Evolutionary conservation across 352 stramenopile species (phyloP).

Genomic region (Globisporangium canariense): DNA sequence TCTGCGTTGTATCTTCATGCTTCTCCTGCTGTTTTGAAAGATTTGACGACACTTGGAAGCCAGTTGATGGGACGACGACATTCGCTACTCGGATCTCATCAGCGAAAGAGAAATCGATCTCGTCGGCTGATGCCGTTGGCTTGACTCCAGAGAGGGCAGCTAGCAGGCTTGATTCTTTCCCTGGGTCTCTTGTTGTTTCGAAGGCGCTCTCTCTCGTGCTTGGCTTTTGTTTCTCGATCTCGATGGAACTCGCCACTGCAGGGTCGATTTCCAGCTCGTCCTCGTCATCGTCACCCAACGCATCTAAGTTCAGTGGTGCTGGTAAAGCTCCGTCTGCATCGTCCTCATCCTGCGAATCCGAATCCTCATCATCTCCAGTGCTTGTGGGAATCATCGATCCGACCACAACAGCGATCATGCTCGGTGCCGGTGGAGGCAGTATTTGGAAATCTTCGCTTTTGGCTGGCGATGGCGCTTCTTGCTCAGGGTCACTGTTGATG

Average conservation of each 20-base stretch:
- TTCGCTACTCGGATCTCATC: conserved; percentile 35
- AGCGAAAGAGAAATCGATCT: conserved; percentile 20
- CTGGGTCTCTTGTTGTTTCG: not conserved
- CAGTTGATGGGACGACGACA: conserved; percentile 23
- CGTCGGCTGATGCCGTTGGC: conserved; percentile 5
- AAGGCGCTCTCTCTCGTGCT: not conserved
- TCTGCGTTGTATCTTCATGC: conserved; percentile 15
- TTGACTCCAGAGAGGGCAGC: conserved; percentile 2
- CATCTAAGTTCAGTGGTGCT: conserved; percentile 17
- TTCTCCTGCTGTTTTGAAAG: conserved; percentile 21
- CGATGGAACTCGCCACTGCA: conserved; percentile 25
- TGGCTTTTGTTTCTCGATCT: conserved; percentile 8
- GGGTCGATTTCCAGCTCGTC: conserved; percentile 47
- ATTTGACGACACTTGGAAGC: conserved; percentile 17
- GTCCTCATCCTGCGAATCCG: conserved; percentile 30
- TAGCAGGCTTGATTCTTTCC: conserved; percentile 1
- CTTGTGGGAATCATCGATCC: conserved; percentile 16
- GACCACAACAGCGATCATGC: conserved; percentile 1
- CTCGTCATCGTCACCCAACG: conserved; percentile 27
- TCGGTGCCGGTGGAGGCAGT: conserved; percentile 15
- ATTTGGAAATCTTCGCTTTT: not conserved
- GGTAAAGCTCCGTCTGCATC: conserved; percentile 16
- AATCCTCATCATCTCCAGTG: conserved; percentile 11
- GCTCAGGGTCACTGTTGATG: not conserved
- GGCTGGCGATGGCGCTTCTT: not conserved